phyloP scores from a whole-genome alignment of 2,329 filamentous ascomycete genomes.

The Stagonosporopsis tanaceti region DNA sequence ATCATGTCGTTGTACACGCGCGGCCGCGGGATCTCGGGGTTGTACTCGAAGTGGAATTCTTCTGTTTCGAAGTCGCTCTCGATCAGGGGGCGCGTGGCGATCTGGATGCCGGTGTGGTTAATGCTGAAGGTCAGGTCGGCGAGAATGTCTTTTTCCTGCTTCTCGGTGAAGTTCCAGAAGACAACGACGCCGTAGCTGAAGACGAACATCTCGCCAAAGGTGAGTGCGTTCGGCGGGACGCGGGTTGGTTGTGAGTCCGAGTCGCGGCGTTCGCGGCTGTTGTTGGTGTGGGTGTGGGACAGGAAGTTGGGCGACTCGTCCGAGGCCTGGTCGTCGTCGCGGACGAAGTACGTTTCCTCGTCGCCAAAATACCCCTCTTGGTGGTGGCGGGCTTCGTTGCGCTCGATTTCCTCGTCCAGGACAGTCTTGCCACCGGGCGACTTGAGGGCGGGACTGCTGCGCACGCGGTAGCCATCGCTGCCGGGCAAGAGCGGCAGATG shows the following conservation, averaged over 20 bases:
- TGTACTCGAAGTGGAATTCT: constrained; percentile 99
- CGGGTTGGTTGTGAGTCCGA: constrained; percentile 49
- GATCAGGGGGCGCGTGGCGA: constrained; percentile 80
- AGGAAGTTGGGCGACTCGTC: constrained; percentile 25
- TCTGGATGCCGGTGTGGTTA: constrained; percentile 68
- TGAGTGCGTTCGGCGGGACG: constrained; percentile 74
- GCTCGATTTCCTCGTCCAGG: constrained; percentile 93
- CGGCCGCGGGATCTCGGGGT: constrained; percentile 81
- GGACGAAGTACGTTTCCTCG: constrained; percentile 64
- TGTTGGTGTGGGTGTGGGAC: constrained; percentile 7
- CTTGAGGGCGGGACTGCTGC: constrained; percentile 90
- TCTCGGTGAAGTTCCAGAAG: constrained; percentile 98
- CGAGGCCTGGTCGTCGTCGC: constrained; percentile 30
- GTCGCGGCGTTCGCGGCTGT: constrained; percentile 27
- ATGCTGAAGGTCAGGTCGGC: constrained; percentile 92
- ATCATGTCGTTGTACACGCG: constrained; percentile 99
- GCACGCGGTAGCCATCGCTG: constrained; percentile 83
- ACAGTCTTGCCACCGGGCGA: constrained; percentile 92
- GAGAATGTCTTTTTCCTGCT: constrained; percentile 94
- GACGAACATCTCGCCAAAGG: constrained; percentile 94
- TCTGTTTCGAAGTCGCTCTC: constrained; percentile 96
- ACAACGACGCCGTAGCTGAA: constrained; percentile 97
- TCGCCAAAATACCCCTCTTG: constrained; percentile 91
- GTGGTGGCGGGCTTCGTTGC: constrained; percentile 87
- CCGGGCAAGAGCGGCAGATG: constrained; percentile 88